Percentiles rank a stretch among this genome's conserved stretches.
phyloP scores from a whole-genome alignment of 208 protist genomes.

The Crithidia fasciculata region DNA sequence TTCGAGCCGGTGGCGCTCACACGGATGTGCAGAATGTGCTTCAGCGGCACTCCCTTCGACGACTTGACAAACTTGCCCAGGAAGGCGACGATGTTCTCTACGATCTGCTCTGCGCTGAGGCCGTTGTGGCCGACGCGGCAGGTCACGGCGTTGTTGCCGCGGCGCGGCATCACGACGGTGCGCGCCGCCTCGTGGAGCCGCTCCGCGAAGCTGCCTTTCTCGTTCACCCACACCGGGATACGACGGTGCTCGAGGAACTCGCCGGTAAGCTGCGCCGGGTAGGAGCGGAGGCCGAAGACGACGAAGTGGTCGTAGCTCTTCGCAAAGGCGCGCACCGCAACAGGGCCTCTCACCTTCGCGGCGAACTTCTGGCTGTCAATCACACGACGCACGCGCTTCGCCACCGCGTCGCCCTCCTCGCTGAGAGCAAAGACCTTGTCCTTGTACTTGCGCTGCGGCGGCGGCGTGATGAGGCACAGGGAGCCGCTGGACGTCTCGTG shows the following conservation, averaged over 20 bases:
- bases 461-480: slow-evolving; percentile 84
- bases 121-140: slow-evolving; percentile 86
- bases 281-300: slow-evolving; percentile 73
- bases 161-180: slow-evolving; percentile 80
- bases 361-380: slow-evolving; percentile 86
- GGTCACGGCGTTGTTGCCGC: slow-evolving; percentile 77
- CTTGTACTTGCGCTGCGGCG: slow-evolving; percentile 82
- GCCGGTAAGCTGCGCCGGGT: slow-evolving; percentile 80
- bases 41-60: slow-evolving; percentile 51
- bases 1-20: slow-evolving; percentile 71
- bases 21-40: slow-evolving; percentile 81
- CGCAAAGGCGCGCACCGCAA: slow-evolving; percentile 79
- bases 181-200: slow-evolving; percentile 48
- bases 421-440: slow-evolving; percentile 70
- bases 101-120: slow-evolving; percentile 51
- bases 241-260: slow-evolving; percentile 87
- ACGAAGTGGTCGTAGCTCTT: slow-evolving; percentile 91
- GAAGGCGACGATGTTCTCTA: slow-evolving; percentile 77
- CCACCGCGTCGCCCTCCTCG: slow-evolving; percentile 67
- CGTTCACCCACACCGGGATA: slow-evolving; percentile 78
- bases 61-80: slow-evolving; percentile 67
- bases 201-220: slow-evolving; percentile 50
- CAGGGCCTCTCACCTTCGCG: slow-evolving; percentile 75
- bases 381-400: slow-evolving; percentile 81
- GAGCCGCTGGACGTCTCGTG: slow-evolving; percentile 68